phyloP scores from a whole-genome alignment of 768 basidiomycete genomes.

The Phanerochaete carnosa region DNA sequence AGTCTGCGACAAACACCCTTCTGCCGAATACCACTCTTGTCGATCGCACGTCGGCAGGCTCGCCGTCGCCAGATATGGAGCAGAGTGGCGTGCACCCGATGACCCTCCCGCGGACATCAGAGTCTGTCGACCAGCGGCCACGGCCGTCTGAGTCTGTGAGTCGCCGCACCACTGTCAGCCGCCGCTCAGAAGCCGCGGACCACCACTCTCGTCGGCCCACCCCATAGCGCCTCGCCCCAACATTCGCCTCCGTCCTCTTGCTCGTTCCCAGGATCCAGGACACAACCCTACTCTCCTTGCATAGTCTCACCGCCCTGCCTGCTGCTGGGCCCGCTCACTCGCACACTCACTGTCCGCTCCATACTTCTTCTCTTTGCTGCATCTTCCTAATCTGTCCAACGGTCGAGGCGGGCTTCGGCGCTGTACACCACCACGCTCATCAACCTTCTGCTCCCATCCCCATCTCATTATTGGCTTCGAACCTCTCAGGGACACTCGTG shows the following conservation, averaged over 20 bases:
- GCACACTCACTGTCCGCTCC: too few relatives aligned
- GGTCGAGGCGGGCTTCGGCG: conserved; percentile 9
- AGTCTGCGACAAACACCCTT: conserved; percentile 37
- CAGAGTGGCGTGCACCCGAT: not conserved
- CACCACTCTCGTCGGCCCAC: not conserved
- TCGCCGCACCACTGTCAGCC: not conserved
- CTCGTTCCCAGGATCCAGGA: not conserved
- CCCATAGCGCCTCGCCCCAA: not conserved
- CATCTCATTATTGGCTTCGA: not conserved
- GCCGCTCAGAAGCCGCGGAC: not conserved
- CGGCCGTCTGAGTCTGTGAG: not conserved
- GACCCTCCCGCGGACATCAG: not conserved
- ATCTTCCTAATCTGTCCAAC: conserved; percentile 2
- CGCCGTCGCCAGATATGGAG: conserved; percentile 24
- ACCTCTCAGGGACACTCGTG: not conserved
- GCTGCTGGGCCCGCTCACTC: not conserved
- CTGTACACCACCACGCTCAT: conserved; percentile 5
- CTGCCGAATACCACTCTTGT: conserved; percentile 41
- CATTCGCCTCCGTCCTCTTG: too few relatives aligned
- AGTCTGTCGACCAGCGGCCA: not conserved
- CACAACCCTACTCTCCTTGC: not conserved
- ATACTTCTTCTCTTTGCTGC: not conserved
- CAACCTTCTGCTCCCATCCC: not conserved
- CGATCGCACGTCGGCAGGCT: conserved; percentile 40
- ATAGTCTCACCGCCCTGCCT: not conserved